Conservation (phyloP, 176 grass and related monocot genomes). For the Bonia amplexicaulis region DNA sequence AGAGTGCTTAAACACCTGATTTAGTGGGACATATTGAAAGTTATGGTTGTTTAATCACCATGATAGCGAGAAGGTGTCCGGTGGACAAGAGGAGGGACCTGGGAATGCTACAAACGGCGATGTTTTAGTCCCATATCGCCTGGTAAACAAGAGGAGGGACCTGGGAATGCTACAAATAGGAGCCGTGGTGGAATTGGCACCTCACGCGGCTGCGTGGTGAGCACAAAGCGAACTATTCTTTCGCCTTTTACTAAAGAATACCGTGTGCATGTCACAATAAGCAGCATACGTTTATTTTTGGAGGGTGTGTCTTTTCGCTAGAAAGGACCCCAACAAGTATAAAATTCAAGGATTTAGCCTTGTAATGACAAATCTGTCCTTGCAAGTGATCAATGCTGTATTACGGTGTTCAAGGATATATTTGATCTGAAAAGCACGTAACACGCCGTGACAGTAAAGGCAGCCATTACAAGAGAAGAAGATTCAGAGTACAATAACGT, state of each 20-base stretch:
- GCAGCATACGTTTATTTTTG: constrained; percentile 3
- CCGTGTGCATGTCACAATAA: background rate
- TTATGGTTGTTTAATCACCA: no score
- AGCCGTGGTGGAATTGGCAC: background rate
- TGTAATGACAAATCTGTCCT: no score
- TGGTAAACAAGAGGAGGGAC: no score
- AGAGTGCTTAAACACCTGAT: no score
- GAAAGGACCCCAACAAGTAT: background rate
- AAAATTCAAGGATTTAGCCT: background rate
- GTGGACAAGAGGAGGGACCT: background rate
- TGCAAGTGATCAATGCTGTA: no score
- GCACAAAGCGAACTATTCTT: constrained; percentile 50
- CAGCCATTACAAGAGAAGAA: background rate
- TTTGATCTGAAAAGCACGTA: no score
- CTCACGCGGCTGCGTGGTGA: constrained; percentile 16
- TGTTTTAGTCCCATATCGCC: constrained; percentile 4
- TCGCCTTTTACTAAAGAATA: constrained; percentile 65
- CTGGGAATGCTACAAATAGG: background rate
- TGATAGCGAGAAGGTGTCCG: no score
- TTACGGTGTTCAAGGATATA: no score
- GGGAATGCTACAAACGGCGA: background rate
- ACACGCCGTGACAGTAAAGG: background rate
- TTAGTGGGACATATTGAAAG: no score
- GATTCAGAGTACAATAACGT: background rate
- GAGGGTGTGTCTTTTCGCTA: background rate